A percentile compares a stretch with the other conserved stretches of the same genome.
These are phyloP conservation scores for Colletotrichum acutatum DNA, from an alignment of 2,329 filamentous ascomycete species.

Conservation along the genomic window DNA sequence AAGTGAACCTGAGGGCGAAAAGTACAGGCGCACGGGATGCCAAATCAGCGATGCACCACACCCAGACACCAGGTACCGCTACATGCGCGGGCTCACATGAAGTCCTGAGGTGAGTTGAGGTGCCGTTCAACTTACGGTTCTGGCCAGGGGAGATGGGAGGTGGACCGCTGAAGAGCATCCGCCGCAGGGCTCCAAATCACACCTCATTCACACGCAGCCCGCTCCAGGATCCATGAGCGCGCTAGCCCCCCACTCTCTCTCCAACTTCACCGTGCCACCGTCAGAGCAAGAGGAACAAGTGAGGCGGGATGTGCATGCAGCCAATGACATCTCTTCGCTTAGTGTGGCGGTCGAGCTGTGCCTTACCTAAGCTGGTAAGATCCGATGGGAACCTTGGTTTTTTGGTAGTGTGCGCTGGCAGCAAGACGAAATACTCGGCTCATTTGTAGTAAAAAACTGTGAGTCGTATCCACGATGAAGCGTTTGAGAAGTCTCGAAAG, in stretches of 20 bases:
- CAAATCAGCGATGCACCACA: not conserved
- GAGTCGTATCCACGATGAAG: not conserved
- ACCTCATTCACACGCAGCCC: not conserved
- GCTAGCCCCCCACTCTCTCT: conserved; percentile 17
- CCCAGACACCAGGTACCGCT: conserved; percentile 15
- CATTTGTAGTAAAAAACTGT: not conserved
- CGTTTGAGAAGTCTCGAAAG: not conserved
- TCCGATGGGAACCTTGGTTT: conserved; percentile 12
- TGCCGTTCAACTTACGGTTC: not conserved
- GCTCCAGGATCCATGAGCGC: not conserved
- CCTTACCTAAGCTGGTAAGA: conserved; percentile 25
- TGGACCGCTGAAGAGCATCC: conserved; percentile 11
- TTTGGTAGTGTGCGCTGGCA: conserved; percentile 15
- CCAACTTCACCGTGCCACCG: not conserved
- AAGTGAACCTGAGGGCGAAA: too few relatives aligned
- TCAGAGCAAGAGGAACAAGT: not conserved
- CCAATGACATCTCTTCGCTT: not conserved
- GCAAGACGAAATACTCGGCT: not conserved
- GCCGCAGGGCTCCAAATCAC: conserved; percentile 16
- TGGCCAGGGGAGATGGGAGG: not conserved
- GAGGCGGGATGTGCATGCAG: conserved; percentile 13
- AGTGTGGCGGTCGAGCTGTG: not conserved
- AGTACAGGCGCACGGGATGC: conserved; percentile 1
- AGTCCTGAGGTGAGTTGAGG: too few relatives aligned
- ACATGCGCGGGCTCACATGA: conserved; percentile 15